Evolutionary conservation across 768 basidiomycete genomes (phyloP), one percentile per base, ranked within the genome.

Genomic region (Mycena maculata): DNA sequence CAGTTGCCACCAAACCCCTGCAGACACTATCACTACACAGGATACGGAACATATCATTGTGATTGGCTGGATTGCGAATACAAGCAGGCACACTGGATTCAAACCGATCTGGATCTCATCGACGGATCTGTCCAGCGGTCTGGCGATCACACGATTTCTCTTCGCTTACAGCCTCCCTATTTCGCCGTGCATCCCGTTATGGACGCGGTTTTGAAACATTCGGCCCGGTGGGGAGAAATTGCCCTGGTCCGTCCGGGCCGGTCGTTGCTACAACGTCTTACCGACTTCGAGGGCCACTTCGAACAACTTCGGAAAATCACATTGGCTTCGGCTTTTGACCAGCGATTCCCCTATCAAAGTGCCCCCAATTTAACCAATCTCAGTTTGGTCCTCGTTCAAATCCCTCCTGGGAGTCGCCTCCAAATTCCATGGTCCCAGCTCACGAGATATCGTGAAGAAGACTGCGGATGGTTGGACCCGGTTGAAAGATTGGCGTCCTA

Each of bases 401-500:
- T 59, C 1, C 41, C 39, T 30, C n/a, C 25, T 8, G 23, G n/a
- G 20, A 48, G 31, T 11, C 5, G n/a, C 27, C 6, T n/a, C 23
- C 38, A 13, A 4, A 47, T 65, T 33, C 57, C 57, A 5, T 65
- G 64, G 64, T 53, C 64, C n/a, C 57, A 41, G 27, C 64, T 65
- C 23, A 65, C 64, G 13, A 42, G 33, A 38, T 65, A 65, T 42
- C 16, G 41, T 6, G 64, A 65, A 54, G 15, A 25, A 22, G 5
- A 23, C 28, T 59, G 57, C 23, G 10, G 4, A 1, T 65, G 63
- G 48, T 16, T 12, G 15, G 1, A 23, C 31, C 41, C n/a, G 4
- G 23, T 6, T 13, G 22, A 30, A 31, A 31, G 39, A 39, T 20
- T 36, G 25, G 22, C 28, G 12, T 42, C 49, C 0, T 65, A 65